These are phyloP conservation scores for Aspergillus clavatus DNA, from an alignment of 2,329 filamentous ascomycete genomes.

Conservation along the genomic window DNA sequence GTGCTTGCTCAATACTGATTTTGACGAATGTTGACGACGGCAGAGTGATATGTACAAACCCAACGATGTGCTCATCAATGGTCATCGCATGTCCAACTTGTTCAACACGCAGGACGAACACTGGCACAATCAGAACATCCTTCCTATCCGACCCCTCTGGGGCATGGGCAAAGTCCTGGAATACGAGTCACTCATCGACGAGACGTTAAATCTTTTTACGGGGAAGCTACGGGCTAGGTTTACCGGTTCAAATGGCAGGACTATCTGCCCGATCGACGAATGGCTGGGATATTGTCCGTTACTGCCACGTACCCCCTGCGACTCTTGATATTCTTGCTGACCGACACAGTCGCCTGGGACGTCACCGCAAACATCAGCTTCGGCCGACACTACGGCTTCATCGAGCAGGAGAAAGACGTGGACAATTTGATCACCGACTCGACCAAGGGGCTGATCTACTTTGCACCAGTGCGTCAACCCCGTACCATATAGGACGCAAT, in stretches of 20 bases:
- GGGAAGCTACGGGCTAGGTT: slow-evolving; percentile 31
- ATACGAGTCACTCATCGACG: slow-evolving; percentile 24
- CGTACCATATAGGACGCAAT: no score
- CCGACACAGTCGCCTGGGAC: slow-evolving; percentile 20
- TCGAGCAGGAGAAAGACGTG: slow-evolving; percentile 24
- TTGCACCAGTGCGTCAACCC: slow-evolving; percentile 19
- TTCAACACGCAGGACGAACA: slow-evolving; percentile 35
- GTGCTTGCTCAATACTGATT: no score
- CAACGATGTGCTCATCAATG: slow-evolving; percentile 32
- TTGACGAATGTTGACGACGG: no score
- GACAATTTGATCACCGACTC: slow-evolving; percentile 20
- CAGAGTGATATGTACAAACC: slow-evolving; percentile 39
- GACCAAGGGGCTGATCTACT: slow-evolving; percentile 21
- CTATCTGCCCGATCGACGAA: slow-evolving; percentile 36
- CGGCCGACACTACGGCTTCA: slow-evolving; percentile 22
- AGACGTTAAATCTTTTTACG: slow-evolving; percentile 29
- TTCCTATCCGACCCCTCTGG: slow-evolving; percentile 37
- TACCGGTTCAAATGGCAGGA: slow-evolving; percentile 20
- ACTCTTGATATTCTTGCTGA: neutral
- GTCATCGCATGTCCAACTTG: slow-evolving; percentile 36
- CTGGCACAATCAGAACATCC: slow-evolving; percentile 34
- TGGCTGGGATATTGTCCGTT: slow-evolving; percentile 41
- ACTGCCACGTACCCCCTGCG: neutral
- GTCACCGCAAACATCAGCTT: slow-evolving; percentile 25
- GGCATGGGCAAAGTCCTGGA: slow-evolving; percentile 23